Evolutionary conservation across 495 filamentous ascomycete genomes (phyloP).

Genomic region (Cercophora newfieldiana): DNA sequence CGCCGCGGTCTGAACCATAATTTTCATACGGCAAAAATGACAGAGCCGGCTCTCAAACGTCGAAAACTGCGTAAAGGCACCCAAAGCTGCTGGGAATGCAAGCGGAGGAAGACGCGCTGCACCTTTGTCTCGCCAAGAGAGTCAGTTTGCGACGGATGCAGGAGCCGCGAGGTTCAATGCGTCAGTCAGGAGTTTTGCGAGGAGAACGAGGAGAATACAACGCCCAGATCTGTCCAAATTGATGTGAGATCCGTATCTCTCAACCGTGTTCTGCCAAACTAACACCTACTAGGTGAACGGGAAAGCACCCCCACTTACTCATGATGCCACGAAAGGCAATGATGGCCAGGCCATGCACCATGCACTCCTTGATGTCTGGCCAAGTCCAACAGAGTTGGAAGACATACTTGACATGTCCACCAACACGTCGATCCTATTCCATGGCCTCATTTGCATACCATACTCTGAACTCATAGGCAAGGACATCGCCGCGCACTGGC

Average conservation of each 20-base stretch:
- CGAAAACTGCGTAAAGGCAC: constrained; percentile 52
- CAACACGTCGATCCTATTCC: not conserved
- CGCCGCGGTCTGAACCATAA: not conserved
- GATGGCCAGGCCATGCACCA: not conserved
- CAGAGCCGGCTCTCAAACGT: constrained; percentile 18
- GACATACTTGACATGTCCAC: not conserved
- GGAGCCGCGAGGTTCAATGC: constrained; percentile 40
- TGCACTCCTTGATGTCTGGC: not conserved
- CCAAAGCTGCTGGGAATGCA: constrained; percentile 54
- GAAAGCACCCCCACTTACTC: not conserved
- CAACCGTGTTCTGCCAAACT: not conserved
- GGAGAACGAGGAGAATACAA: constrained; percentile 24
- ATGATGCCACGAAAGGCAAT: not conserved
- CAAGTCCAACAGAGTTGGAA: not conserved
- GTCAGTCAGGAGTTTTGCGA: constrained; percentile 46
- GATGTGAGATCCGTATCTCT: constrained; percentile 13
- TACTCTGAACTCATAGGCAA: not conserved
- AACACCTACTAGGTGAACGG: not conserved
- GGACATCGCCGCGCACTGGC: not conserved
- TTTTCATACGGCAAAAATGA: not conserved
- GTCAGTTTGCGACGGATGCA: constrained; percentile 44
- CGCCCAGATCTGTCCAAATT: not conserved
- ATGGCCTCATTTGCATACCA: not conserved
- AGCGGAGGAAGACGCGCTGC: constrained; percentile 50
- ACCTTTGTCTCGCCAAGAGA: constrained; percentile 38